Evolutionary conservation across 257 asterid genomes (phyloP), one percentile per base, ranked within the genome.

Genomic region (Salvia splendens): DNA sequence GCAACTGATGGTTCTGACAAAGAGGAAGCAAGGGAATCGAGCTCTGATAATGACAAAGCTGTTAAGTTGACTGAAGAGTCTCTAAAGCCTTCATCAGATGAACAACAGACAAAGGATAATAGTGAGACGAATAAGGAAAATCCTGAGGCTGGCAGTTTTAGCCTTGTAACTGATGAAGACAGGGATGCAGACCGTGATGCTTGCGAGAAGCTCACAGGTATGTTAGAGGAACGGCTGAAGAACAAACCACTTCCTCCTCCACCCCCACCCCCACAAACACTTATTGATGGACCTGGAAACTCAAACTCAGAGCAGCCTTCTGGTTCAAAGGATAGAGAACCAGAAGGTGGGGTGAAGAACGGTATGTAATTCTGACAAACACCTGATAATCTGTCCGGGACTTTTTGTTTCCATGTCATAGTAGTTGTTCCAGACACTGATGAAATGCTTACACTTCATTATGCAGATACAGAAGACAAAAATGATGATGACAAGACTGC

Each of bases 211-310:
- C 82, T 94, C 67, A 82, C 75, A 28, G 82, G 75, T 65, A 84
- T 94, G 93, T 61, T 89, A 70, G 97, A 91, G 76, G 99, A 94
- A 86, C 85, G 99, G 75, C 61, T 91, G 82, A 94, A 77, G 83
- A 88, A 68, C 79, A 87, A 76, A 54, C 99, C 97, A 54, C 81
- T 87, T 59, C 97, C 97, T 8, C 99, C 99, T 48, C 99, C 93
- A 54, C 95, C 89, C 59, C 84, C 93, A 62, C 95, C 89, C 59
- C 84, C 96, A 14, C 88, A 62, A 60, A 56, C 68, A 71, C 43
- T 75, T 73, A 73, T 76, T 47, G 92, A 83, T 71, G 92, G 80
- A 69, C 67, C 86, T 67, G 79, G 73, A 30, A 79, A 77, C 81
- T 74, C 93, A 63, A 77, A 78, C 73, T 67, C 80, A 6, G 99